Percentiles rank a stretch among this genome's conserved stretches.
Evolutionary conservation across 1,284 basidiomycete species (phyloP).

Genomic region (Chalciporus sp.): DNA sequence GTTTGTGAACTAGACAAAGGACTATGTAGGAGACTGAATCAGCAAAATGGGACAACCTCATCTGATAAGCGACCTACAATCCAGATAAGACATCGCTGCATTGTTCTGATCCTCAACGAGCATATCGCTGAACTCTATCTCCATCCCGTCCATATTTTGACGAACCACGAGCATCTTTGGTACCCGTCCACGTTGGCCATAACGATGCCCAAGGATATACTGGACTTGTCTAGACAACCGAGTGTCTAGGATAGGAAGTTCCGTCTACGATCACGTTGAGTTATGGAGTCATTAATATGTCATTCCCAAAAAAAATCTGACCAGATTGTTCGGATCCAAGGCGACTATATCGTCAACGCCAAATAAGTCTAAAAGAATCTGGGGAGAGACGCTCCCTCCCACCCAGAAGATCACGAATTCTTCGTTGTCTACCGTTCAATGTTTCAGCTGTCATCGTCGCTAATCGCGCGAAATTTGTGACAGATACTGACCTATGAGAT

Average conservation of each 20-base stretch:
- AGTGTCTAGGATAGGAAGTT: constrained; percentile 76
- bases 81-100: constrained; percentile 86
- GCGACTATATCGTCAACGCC: constrained; percentile 79
- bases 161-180: constrained; percentile 80
- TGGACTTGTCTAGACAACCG: constrained; percentile 83
- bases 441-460: constrained; percentile 19
- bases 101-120: constrained; percentile 98
- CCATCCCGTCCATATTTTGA: constrained; percentile 91
- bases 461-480: constrained; percentile 12
- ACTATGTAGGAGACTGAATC: constrained; percentile 41
- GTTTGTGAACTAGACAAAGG: constrained; percentile 57
- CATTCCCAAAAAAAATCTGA: constrained; percentile 32
- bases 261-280: constrained; percentile 47
- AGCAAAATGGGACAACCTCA: constrained; percentile 25
- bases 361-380: constrained; percentile 85
- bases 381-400: constrained; percentile 80
- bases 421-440: constrained; percentile 77
- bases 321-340: constrained; percentile 76
- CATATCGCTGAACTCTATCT: constrained; percentile 97
- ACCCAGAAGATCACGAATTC: constrained; percentile 93
- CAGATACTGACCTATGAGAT: constrained; percentile 74
- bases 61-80: constrained; percentile 60
- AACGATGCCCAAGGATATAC: constrained; percentile 79
- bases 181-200: constrained; percentile 60
- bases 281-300: neutral